Conservation (phyloP, 2,329 filamentous ascomycete species). For the Pestalotiopsis sp. region DNA sequence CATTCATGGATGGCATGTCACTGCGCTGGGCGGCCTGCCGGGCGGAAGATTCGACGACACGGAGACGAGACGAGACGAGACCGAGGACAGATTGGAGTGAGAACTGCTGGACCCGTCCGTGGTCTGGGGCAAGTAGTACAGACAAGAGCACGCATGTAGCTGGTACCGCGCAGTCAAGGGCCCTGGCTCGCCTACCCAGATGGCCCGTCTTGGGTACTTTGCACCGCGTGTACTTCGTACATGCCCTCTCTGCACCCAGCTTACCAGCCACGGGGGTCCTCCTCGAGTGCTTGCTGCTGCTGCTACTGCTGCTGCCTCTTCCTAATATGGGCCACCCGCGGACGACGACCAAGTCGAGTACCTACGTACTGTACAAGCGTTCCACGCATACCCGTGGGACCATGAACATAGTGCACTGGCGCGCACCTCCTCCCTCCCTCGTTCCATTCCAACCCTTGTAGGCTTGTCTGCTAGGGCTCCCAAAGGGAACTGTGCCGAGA, state of each 20-base stretch:
- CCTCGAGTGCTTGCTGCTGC: not conserved
- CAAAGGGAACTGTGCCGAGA: slow-evolving; percentile 3
- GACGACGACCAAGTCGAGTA: not conserved
- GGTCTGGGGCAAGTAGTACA: not conserved
- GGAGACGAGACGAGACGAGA: not conserved
- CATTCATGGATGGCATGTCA: not conserved
- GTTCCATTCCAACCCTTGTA: not conserved
- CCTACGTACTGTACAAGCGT: not conserved
- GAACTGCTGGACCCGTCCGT: not conserved
- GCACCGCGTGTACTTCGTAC: not conserved
- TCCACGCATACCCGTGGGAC: not conserved
- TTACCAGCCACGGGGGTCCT: not conserved
- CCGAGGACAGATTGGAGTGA: slow-evolving; percentile 7
- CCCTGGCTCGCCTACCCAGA: not conserved
- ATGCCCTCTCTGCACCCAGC: not conserved
- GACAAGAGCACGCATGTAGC: not conserved
- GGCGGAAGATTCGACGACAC: slow-evolving; percentile 8
- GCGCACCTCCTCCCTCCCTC: not conserved
- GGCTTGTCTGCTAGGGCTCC: not conserved
- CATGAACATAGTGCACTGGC: not conserved
- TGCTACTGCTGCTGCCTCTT: not conserved
- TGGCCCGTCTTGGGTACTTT: slow-evolving; percentile 1
- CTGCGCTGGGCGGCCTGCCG: not conserved
- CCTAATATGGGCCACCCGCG: not conserved
- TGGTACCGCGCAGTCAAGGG: not conserved